These are phyloP conservation scores for Neurospora sp. DNA, from an alignment of 2,329 filamentous ascomycete species.

Conservation along the genomic window DNA sequence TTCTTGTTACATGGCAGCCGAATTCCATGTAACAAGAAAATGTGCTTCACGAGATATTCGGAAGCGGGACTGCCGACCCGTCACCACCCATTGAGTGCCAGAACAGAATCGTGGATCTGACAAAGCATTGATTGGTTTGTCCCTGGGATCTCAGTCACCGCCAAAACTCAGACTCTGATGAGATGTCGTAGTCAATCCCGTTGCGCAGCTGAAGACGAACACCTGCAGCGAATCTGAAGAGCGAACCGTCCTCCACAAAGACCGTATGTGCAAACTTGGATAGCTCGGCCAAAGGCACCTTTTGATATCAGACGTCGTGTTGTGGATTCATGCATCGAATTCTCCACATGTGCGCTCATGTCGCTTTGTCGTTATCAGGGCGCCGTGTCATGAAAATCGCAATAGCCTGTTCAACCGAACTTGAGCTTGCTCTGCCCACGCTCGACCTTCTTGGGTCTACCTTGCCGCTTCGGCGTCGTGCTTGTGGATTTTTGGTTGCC, in stretches of 20 bases:
- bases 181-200: not conserved
- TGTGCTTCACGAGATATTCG: not conserved
- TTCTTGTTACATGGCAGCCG: no score
- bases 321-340: not conserved
- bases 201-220: not conserved
- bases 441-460: constrained; percentile 34
- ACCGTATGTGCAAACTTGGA: not conserved
- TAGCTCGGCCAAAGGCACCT: not conserved
- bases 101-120: not conserved
- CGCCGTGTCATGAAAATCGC: constrained; percentile 1
- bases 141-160: not conserved
- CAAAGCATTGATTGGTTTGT: not conserved
- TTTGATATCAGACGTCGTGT: not conserved
- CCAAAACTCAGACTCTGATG: not conserved
- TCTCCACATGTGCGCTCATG: not conserved
- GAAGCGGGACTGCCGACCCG: not conserved
- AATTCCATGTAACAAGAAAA: not conserved
- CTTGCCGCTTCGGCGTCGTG: constrained; percentile 30
- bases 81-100: not conserved
- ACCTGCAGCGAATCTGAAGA: not conserved
- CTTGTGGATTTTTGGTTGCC: constrained; percentile 20
- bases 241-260: not conserved
- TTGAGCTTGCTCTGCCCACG: constrained; percentile 51
- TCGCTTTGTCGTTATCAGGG: not conserved
- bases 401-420: constrained; percentile 38